phyloP scores from a whole-genome alignment of 805 yeast species.

The Tanozyma kutaoensis region DNA sequence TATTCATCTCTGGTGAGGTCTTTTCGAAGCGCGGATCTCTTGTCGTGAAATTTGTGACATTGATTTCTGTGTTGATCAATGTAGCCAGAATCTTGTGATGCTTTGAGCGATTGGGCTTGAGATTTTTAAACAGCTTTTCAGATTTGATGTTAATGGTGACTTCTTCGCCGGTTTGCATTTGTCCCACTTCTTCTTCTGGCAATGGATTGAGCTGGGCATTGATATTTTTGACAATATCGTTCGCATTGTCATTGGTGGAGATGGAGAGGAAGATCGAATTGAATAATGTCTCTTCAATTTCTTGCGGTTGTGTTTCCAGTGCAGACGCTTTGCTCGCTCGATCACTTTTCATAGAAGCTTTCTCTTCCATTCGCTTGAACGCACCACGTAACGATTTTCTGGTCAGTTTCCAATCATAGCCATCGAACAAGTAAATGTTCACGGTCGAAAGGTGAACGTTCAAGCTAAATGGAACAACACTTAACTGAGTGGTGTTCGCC shows the following conservation, averaged over 20 bases:
- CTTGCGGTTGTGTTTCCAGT: neutral
- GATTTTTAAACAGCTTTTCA: constrained; percentile 25
- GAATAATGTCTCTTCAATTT: constrained; percentile 46
- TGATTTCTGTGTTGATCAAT: constrained; percentile 36
- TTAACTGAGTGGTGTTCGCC: neutral
- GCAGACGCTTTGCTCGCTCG: constrained; percentile 3
- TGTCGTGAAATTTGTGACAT: constrained; percentile 29
- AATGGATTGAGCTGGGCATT: constrained; percentile 28
- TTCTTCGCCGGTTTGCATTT: too few relatives aligned
- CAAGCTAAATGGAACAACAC: constrained; percentile 12
- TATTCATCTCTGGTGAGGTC: constrained; percentile 17
- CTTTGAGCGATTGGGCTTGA: constrained; percentile 54
- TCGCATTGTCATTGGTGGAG: constrained; percentile 34
- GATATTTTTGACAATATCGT: constrained; percentile 35
- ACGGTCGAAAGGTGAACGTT: constrained; percentile 25
- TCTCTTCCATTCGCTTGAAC: constrained; percentile 45
- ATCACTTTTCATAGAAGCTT: constrained; percentile 15
- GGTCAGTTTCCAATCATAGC: constrained; percentile 85
- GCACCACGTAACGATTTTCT: constrained; percentile 53
- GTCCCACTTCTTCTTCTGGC: constrained; percentile 2
- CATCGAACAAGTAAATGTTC: constrained; percentile 56
- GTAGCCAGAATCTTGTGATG: constrained; percentile 47
- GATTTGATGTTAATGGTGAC: constrained; percentile 12
- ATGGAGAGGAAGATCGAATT: constrained; percentile 67
- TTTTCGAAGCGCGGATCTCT: constrained; percentile 30